A percentile compares a stretch with the other conserved stretches of the same genome.
phyloP scores from a whole-genome alignment of 495 filamentous ascomycete species.

The Penicilliopsis zonata region DNA sequence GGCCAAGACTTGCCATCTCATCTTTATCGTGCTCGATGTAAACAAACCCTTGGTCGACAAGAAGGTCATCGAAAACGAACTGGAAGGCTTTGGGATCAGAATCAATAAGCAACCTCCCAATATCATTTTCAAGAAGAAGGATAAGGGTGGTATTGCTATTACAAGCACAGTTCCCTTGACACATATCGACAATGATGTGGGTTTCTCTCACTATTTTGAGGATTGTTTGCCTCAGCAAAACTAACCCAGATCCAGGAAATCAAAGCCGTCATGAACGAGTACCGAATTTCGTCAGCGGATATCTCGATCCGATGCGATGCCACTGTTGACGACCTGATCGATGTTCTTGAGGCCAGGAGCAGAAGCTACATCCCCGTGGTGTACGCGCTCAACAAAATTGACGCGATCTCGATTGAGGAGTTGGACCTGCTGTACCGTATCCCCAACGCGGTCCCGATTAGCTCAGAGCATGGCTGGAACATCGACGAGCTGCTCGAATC shows the following conservation, averaged over 20 bases:
- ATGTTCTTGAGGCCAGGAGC: slow-evolving; percentile 89
- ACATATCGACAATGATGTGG: slow-evolving; percentile 78
- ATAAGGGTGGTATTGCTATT: slow-evolving; percentile 92
- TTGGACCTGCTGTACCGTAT: slow-evolving; percentile 93
- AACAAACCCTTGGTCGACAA: slow-evolving; percentile 98
- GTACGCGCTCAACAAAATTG: slow-evolving; percentile 98
- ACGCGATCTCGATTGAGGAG: slow-evolving; percentile 95
- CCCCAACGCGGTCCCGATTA: slow-evolving; percentile 92
- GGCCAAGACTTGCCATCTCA: slow-evolving; percentile 95
- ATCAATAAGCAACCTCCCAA: slow-evolving; percentile 97
- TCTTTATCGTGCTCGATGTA: slow-evolving; percentile 97
- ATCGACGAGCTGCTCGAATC: slow-evolving; percentile 90
- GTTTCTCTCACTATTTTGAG: slow-evolving; percentile 7
- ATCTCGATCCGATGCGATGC: slow-evolving; percentile 97
- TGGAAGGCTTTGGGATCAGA: slow-evolving; percentile 95
- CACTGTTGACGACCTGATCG: slow-evolving; percentile 83
- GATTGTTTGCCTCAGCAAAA: background rate
- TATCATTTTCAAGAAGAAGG: slow-evolving; percentile 97
- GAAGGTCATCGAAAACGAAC: slow-evolving; percentile 87
- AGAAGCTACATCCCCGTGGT: slow-evolving; percentile 95
- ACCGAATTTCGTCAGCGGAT: slow-evolving; percentile 92
- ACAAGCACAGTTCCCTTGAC: slow-evolving; percentile 85
- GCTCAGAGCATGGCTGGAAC: slow-evolving; percentile 97
- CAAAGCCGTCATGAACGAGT: slow-evolving; percentile 93
- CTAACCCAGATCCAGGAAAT: slow-evolving; percentile 54